A percentile compares a stretch with the other conserved stretches of the same genome.
phyloP scores from a whole-genome alignment of 2,329 filamentous ascomycete genomes.

The Alternaria incomplexa region DNA sequence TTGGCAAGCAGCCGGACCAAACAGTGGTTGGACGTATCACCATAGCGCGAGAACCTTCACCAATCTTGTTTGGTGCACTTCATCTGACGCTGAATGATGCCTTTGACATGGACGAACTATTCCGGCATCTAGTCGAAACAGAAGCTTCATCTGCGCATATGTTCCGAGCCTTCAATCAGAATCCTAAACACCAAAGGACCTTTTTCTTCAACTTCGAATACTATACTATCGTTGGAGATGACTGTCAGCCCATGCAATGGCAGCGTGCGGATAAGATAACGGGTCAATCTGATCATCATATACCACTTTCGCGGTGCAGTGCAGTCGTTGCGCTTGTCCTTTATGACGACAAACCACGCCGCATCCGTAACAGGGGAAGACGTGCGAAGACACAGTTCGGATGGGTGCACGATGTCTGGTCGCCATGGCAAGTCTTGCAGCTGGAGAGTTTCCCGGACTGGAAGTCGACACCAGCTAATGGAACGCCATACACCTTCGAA shows the following conservation, averaged over 20 bases:
- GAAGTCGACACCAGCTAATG: constrained; percentile 45
- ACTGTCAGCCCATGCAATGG: constrained; percentile 65
- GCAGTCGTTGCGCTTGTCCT: constrained; percentile 66
- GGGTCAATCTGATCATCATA: constrained; percentile 55
- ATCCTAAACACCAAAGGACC: constrained; percentile 58
- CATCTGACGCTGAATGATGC: constrained; percentile 63
- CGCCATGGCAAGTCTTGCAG: constrained; percentile 62
- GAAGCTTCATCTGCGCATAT: constrained; percentile 54
- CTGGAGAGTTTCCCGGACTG: constrained; percentile 55
- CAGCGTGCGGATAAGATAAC: constrained; percentile 60
- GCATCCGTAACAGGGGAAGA: constrained; percentile 58
- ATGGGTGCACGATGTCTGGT: constrained; percentile 64
- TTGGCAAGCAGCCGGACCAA: constrained; percentile 47
- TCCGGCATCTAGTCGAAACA: constrained; percentile 60
- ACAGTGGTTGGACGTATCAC: constrained; percentile 64
- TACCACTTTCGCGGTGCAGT: constrained; percentile 65
- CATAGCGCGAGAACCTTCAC: constrained; percentile 66
- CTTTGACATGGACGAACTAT: constrained; percentile 69
- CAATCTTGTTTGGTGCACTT: constrained; percentile 64
- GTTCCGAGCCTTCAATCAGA: constrained; percentile 57
- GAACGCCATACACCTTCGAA: constrained; percentile 63
- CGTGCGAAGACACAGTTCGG: constrained; percentile 58
- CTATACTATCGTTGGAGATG: constrained; percentile 65
- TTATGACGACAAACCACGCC: constrained; percentile 58
- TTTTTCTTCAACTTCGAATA: constrained; percentile 71